phyloP scores from a whole-genome alignment of 768 basidiomycete species.

The Cubamyces lactineus region DNA sequence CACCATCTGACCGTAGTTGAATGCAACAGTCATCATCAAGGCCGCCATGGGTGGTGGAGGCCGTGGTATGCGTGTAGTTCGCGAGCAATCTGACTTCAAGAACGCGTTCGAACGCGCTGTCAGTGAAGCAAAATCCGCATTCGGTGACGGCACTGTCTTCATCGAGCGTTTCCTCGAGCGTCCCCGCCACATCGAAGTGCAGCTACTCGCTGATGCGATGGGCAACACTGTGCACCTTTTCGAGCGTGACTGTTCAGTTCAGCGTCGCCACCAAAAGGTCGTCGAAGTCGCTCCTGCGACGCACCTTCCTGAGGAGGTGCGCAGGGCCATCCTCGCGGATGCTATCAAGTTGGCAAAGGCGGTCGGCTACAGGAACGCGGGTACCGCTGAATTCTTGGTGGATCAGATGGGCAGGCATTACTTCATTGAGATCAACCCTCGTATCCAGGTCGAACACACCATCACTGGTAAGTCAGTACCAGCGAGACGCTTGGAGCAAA shows the following conservation, averaged over 20 bases:
- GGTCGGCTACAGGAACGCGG: conserved; percentile 95
- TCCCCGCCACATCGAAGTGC: conserved; percentile 97
- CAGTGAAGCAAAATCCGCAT: conserved; percentile 93
- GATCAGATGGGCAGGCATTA: conserved; percentile 96
- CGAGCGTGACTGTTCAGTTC: conserved; percentile 99
- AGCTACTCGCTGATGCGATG: conserved; percentile 85
- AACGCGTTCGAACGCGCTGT: conserved; percentile 89
- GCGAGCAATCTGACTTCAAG: conserved; percentile 91
- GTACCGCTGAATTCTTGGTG: conserved; percentile 97
- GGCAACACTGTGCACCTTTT: conserved; percentile 98
- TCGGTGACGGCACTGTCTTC: conserved; percentile 98
- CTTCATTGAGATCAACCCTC: conserved; percentile 99
- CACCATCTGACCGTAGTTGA: not conserved
- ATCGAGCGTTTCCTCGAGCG: conserved; percentile 97
- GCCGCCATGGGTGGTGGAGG: conserved; percentile 99
- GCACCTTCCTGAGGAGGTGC: conserved; percentile 87
- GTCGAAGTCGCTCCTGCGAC: conserved; percentile 98
- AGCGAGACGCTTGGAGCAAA: not conserved
- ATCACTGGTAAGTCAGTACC: conserved; percentile 74
- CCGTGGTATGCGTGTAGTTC: conserved; percentile 98
- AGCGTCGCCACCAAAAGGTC: conserved; percentile 97
- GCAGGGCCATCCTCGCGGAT: conserved; percentile 84
- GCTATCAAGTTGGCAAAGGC: conserved; percentile 94
- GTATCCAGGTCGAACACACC: conserved; percentile 99
- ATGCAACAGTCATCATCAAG: conserved; percentile 88